Conservation (phyloP, 2,329 filamentous ascomycete species). For the Endothia cerciana region DNA sequence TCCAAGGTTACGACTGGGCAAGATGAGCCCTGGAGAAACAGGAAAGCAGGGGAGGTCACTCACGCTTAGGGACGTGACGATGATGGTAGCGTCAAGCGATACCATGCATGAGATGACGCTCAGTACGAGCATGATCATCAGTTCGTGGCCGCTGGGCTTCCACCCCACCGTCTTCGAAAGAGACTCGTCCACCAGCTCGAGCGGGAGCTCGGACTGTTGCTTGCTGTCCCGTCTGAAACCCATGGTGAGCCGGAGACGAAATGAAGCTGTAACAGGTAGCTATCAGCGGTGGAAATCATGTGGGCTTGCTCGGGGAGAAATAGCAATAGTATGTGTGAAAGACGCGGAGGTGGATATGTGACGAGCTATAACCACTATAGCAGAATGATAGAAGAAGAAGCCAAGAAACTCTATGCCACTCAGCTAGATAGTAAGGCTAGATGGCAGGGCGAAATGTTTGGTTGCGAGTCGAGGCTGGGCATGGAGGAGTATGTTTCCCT, state of each 20-base stretch:
- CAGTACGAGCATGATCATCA: slow-evolving; percentile 32
- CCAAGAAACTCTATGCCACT: not conserved
- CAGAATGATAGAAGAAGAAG: not conserved
- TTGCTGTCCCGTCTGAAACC: slow-evolving; percentile 24
- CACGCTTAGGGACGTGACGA: slow-evolving; percentile 32
- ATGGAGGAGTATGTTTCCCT: not conserved
- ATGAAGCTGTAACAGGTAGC: slow-evolving; percentile 26
- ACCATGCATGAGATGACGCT: slow-evolving; percentile 32
- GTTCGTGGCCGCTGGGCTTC: slow-evolving; percentile 31
- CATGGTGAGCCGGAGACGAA: slow-evolving; percentile 26
- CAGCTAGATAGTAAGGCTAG: not conserved
- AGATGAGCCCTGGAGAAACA: not conserved
- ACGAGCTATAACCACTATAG: not conserved
- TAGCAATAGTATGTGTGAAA: not conserved
- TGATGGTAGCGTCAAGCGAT: slow-evolving; percentile 32
- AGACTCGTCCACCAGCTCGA: slow-evolving; percentile 29
- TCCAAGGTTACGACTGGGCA: no score
- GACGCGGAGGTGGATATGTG: not conserved
- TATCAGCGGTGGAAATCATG: slow-evolving; percentile 29
- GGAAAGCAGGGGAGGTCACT: not conserved
- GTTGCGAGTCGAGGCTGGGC: not conserved
- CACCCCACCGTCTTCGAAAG: slow-evolving; percentile 27
- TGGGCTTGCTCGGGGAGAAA: not conserved
- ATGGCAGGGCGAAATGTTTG: not conserved
- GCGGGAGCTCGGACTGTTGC: slow-evolving; percentile 16